These are phyloP conservation scores for Parmales sp. DNA, from an alignment of 108 stramenopile genomes.

Conservation along the genomic window DNA sequence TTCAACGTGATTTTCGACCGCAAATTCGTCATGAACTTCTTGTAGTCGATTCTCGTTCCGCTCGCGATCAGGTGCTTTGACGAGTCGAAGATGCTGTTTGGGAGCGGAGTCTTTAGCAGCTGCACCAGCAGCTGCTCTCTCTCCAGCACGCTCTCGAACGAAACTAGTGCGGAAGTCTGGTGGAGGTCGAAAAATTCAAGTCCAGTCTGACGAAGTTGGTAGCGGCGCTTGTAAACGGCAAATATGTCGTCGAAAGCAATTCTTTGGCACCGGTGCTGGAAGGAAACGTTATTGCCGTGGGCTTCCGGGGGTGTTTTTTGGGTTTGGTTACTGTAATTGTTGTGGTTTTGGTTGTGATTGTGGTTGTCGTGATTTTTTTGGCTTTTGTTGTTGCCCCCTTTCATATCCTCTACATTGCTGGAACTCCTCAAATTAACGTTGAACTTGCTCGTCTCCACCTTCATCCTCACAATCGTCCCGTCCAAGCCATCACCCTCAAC, in stretches of 20 bases:
- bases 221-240: conserved; percentile 74
- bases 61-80: conserved; percentile 24
- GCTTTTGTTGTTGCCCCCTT: not conserved
- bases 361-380: too few relatives aligned
- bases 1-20: conserved; percentile 64
- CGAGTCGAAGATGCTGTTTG: conserved; percentile 67
- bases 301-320: conserved; percentile 30
- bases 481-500: conserved; percentile 66
- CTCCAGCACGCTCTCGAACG: conserved; percentile 50
- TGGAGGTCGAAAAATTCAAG: conserved; percentile 84
- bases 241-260: conserved; percentile 66
- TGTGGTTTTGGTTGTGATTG: too few relatives aligned
- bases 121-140: conserved; percentile 67
- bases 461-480: conserved; percentile 63
- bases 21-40: conserved; percentile 70
- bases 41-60: conserved; percentile 67
- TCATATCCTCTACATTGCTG: not conserved
- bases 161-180: conserved; percentile 60
- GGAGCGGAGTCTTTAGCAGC: conserved; percentile 52
- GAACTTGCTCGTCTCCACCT: conserved; percentile 61
- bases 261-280: conserved; percentile 73
- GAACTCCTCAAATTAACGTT: conserved; percentile 45
- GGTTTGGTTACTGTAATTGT: conserved; percentile 14
- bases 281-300: conserved; percentile 36
- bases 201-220: conserved; percentile 83